Evolutionary conservation across 495 filamentous ascomycete species (phyloP), one percentile per base, ranked within the genome.

Genomic region (Delitschia confertaspora): DNA sequence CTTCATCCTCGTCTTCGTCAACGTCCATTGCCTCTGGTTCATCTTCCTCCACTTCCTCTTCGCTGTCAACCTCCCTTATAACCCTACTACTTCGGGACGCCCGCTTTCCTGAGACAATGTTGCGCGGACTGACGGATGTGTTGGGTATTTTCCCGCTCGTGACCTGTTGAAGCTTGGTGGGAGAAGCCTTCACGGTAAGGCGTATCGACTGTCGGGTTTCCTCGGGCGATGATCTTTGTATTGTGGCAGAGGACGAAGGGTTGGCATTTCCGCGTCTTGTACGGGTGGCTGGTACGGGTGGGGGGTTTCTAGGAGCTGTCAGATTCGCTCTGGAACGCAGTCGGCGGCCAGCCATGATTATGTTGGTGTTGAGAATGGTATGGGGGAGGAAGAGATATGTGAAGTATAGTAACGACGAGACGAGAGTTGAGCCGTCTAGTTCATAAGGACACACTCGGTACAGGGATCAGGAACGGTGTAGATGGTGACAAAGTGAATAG

Each of bases 131-230:
- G 7, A 58, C 49, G 0, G 56, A 23, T 4, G 63, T 41, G 21
- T 42, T 47, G 18, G 48, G 37, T 13, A 27, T 22, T 6, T 14
- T 44, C 8, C 51, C 65, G 32, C 69, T 71, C 18, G 79, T 88
- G 10, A 78, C 83, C 60, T 93, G 80, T 24, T 83, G 80, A 39
- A 91, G 71, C 68, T 85, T 91, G 66, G 71, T 82, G 22, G 85
- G 75, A 4, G 85, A 78, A 57, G 89, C 80, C 67, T 87, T 94
- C 53, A 95, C 79, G 21, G 82, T 93, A 34, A 95, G 67, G 60
- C 76, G 76, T 40, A 89, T 74, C 45, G 82, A 80, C 61, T 73
- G 75, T 47, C 67, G 70, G 26, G 66, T 65, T 46, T 75, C 73
- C 56, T 70, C 72, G 39, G 74, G 57, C 22, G 76, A 74, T 54